phyloP scores from a whole-genome alignment of 345 rosid genomes.

The Microcos paniculata region DNA sequence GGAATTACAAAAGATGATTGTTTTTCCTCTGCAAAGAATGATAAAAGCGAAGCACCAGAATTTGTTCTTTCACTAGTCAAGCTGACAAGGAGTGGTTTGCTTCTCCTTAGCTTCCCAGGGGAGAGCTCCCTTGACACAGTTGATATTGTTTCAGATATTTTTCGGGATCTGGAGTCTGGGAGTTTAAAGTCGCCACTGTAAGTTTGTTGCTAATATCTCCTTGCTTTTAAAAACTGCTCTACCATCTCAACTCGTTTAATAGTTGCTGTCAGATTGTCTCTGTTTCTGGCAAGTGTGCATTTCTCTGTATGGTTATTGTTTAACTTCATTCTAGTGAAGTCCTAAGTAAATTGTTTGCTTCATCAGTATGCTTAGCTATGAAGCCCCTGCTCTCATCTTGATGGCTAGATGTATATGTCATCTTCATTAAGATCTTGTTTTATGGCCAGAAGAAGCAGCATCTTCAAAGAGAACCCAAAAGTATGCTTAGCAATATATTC shows the following conservation, averaged over 20 bases:
- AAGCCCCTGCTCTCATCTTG: neutral
- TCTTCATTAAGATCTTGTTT: no score
- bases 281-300: neutral
- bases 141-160: slow-evolving; percentile 47
- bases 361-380: neutral
- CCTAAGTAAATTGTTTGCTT: neutral
- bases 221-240: neutral
- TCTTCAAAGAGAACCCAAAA: no score
- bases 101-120: slow-evolving; percentile 59
- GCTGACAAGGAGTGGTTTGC: slow-evolving; percentile 80
- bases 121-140: slow-evolving; percentile 42
- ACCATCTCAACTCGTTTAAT: neutral
- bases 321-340: neutral
- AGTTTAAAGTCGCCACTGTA: slow-evolving; percentile 61
- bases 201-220: slow-evolving; percentile 30
- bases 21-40: slow-evolving; percentile 25
- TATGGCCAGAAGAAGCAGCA: no score
- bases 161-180: slow-evolving; percentile 55
- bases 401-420: no score
- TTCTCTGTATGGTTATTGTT: neutral
- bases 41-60: slow-evolving; percentile 26
- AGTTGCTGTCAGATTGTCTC: neutral
- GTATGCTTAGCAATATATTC: neutral
- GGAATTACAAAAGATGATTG: slow-evolving; percentile 25
- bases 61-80: slow-evolving; percentile 77